These are phyloP conservation scores for Nothophoma quercina DNA, from an alignment of 2,329 filamentous ascomycete species.

Conservation along the genomic window DNA sequence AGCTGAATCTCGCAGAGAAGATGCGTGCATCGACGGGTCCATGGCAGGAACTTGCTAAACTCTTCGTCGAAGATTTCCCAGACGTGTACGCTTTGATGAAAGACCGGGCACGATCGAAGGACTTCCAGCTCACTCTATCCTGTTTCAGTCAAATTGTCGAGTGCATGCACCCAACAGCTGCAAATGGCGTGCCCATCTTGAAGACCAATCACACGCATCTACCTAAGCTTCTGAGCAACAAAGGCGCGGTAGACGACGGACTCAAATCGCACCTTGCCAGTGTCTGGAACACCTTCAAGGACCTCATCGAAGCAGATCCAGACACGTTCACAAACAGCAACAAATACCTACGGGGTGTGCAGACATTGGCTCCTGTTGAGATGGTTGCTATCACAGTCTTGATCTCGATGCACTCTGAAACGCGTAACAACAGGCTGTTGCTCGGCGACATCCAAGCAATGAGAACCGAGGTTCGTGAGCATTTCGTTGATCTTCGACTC, in stretches of 20 bases:
- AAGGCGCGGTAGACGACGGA: slow-evolving; percentile 33
- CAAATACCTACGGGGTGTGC: slow-evolving; percentile 32
- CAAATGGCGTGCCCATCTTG: slow-evolving; percentile 35
- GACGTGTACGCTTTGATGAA: slow-evolving; percentile 45
- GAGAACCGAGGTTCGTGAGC: slow-evolving; percentile 34
- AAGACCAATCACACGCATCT: slow-evolving; percentile 31
- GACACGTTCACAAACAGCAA: slow-evolving; percentile 41
- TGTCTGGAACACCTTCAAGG: slow-evolving; percentile 43
- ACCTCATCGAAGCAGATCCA: slow-evolving; percentile 36
- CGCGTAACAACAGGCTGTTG: slow-evolving; percentile 36
- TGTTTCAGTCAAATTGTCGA: slow-evolving; percentile 51
- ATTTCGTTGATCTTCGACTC: slow-evolving; percentile 40
- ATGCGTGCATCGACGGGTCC: slow-evolving; percentile 55
- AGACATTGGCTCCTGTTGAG: slow-evolving; percentile 49
- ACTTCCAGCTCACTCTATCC: slow-evolving; percentile 44
- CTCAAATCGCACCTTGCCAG: slow-evolving; percentile 43
- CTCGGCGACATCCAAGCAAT: slow-evolving; percentile 41
- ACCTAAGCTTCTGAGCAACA: slow-evolving; percentile 39
- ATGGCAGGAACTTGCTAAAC: slow-evolving; percentile 55
- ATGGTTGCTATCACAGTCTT: slow-evolving; percentile 45
- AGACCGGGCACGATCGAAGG: slow-evolving; percentile 37
- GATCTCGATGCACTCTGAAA: slow-evolving; percentile 42
- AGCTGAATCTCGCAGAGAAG: slow-evolving; percentile 56
- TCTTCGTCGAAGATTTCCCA: slow-evolving; percentile 54
- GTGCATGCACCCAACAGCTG: slow-evolving; percentile 32